phyloP scores from a whole-genome alignment of 495 filamentous ascomycete species.

The Physcia stellaris region DNA sequence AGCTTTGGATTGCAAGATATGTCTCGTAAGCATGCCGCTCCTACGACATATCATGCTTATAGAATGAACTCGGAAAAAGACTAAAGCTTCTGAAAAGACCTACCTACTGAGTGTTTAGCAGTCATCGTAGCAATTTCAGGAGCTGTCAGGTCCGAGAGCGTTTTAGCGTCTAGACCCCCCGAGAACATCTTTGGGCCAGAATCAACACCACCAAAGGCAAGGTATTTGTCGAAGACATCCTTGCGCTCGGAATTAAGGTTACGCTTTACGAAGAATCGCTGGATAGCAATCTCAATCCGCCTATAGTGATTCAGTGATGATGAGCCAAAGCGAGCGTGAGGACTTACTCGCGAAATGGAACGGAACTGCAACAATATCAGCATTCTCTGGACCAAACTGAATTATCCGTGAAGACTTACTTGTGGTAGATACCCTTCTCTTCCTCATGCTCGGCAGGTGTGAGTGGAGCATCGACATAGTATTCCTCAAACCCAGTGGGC shows the following conservation, averaged over 20 bases:
- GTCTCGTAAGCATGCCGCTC: too few species aligned
- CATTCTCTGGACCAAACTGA: too few species aligned
- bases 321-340: background rate
- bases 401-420: slow-evolving; percentile 22
- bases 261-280: slow-evolving; percentile 62
- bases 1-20: too few species aligned
- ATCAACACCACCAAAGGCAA: slow-evolving; percentile 73
- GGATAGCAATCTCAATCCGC: slow-evolving; percentile 76
- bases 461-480: slow-evolving; percentile 62
- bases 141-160: slow-evolving; percentile 38
- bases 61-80: too few species aligned
- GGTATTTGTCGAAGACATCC: slow-evolving; percentile 62
- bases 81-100: too few species aligned
- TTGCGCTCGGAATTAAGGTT: slow-evolving; percentile 50
- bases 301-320: slow-evolving; percentile 21
- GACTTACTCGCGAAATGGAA: slow-evolving; percentile 28
- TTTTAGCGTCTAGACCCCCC: slow-evolving; percentile 38
- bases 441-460: slow-evolving; percentile 50
- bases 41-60: too few species aligned
- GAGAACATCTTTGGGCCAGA: slow-evolving; percentile 51
- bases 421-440: slow-evolving; percentile 44
- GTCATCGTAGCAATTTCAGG: slow-evolving; percentile 48
- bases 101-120: slow-evolving; percentile 46
- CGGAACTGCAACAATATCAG: slow-evolving; percentile 18
- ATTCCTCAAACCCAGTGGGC: slow-evolving; percentile 57